Conservation (phyloP, 2,329 filamentous ascomycete species). For the Talaromyces sp. region DNA sequence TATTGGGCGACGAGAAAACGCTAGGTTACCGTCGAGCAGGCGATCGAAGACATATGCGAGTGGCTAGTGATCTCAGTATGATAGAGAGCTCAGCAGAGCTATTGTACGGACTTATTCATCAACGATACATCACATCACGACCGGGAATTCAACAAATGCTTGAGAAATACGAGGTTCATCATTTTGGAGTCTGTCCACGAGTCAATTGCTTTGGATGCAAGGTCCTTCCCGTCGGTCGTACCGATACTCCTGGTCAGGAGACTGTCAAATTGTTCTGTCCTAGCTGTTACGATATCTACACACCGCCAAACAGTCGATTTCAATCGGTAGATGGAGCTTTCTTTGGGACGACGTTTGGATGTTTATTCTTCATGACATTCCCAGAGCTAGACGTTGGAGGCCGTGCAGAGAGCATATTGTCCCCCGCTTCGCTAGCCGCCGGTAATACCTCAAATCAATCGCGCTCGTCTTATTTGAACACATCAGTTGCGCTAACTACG, state of each 20-base stretch:
- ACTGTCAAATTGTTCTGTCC: constrained; percentile 99
- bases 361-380: constrained; percentile 97
- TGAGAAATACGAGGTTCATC: constrained; percentile 95
- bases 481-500: constrained; percentile 26
- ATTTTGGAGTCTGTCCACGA: constrained; percentile 94
- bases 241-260: constrained; percentile 92
- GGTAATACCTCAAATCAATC: constrained; percentile 27
- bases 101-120: constrained; percentile 96
- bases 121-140: constrained; percentile 94
- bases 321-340: constrained; percentile 97
- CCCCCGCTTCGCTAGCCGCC: constrained; percentile 27
- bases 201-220: constrained; percentile 88
- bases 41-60: constrained; percentile 76
- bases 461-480: constrained; percentile 33
- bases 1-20: constrained; percentile 57
- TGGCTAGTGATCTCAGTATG: constrained; percentile 88
- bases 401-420: constrained; percentile 56
- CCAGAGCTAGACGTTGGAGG: constrained; percentile 84
- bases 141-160: constrained; percentile 98
- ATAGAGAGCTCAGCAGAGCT: constrained; percentile 98
- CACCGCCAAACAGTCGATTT: constrained; percentile 93
- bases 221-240: constrained; percentile 88
- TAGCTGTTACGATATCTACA: constrained; percentile 94
- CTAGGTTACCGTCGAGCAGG: constrained; percentile 50
- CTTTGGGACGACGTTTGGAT: constrained; percentile 95